Conservation (phyloP, 2,329 filamentous ascomycete species). For the Zymoseptoria crescenta region DNA sequence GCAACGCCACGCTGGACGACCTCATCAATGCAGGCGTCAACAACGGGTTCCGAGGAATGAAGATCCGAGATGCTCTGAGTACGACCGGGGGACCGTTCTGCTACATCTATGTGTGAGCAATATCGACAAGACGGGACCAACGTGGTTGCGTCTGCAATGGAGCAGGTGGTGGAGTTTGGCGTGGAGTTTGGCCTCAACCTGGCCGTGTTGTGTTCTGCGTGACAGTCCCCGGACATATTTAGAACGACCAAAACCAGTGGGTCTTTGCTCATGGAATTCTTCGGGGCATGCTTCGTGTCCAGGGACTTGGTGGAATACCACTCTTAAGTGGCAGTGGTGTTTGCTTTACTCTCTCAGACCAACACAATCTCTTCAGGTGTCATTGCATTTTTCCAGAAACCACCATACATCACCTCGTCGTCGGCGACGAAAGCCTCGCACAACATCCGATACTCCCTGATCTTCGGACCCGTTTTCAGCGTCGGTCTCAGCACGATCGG, state of each 20-base stretch:
- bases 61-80: slow-evolving; percentile 12
- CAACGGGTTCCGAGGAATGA: slow-evolving; percentile 1
- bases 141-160: background rate
- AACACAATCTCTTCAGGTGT: background rate
- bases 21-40: slow-evolving; percentile 13
- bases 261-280: too few relatives aligned
- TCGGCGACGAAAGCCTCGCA: slow-evolving; percentile 13
- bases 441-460: slow-evolving; percentile 6
- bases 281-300: too few relatives aligned
- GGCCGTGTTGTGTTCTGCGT: too few relatives aligned
- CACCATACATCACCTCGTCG: background rate
- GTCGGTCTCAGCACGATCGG: slow-evolving; percentile 11
- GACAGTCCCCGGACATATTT: too few relatives aligned
- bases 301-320: background rate
- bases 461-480: slow-evolving; percentile 1
- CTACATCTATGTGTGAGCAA: slow-evolving; percentile 12
- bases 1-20: slow-evolving; percentile 15
- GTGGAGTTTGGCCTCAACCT: too few relatives aligned
- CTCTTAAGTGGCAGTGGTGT: background rate
- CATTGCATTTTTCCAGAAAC: background rate
- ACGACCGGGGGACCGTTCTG: slow-evolving; percentile 14
- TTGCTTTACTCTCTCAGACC: background rate
- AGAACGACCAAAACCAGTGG: too few relatives aligned
- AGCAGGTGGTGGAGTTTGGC: background rate
- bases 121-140: background rate